A percentile compares a stretch with the other conserved stretches of the same genome.
phyloP scores from a whole-genome alignment of 306 rosid species.

The Rosa persica region DNA sequence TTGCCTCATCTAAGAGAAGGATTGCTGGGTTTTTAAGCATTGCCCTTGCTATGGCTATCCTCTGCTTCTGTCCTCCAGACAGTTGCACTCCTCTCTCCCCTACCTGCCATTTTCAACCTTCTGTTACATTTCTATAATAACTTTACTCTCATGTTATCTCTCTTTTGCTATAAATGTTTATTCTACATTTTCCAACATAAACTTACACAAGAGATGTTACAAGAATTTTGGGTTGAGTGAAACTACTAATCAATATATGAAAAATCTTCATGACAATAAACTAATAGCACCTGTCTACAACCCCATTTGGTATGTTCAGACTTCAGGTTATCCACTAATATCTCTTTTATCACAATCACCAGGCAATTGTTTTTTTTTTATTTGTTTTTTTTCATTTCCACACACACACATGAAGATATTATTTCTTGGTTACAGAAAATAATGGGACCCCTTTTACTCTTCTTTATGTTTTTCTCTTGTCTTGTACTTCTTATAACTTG shows the following conservation, averaged over 20 bases:
- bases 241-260: neutral
- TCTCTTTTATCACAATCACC: neutral
- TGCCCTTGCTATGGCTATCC: slow-evolving; percentile 99
- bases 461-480: neutral
- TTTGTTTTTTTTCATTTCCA: neutral
- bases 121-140: neutral
- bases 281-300: neutral
- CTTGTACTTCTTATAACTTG: slow-evolving; percentile 7
- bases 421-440: neutral
- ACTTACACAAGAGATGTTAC: neutral
- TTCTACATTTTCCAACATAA: neutral
- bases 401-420: neutral
- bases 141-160: slow-evolving; percentile 2
- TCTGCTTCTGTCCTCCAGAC: slow-evolving; percentile 98
- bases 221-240: neutral
- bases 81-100: slow-evolving; percentile 98
- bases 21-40: slow-evolving; percentile 99
- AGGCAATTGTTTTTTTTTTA: neutral
- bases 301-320: neutral
- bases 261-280: neutral
- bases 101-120: slow-evolving; percentile 65
- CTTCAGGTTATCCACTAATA: neutral
- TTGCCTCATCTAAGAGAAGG: slow-evolving; percentile 90
- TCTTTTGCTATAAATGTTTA: neutral
- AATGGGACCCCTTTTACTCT: neutral